A percentile compares a stretch with the other conserved stretches of the same genome.
These are phyloP conservation scores for Micromonas commoda DNA, from an alignment of 139 green algal species.

Conservation along the genomic window DNA sequence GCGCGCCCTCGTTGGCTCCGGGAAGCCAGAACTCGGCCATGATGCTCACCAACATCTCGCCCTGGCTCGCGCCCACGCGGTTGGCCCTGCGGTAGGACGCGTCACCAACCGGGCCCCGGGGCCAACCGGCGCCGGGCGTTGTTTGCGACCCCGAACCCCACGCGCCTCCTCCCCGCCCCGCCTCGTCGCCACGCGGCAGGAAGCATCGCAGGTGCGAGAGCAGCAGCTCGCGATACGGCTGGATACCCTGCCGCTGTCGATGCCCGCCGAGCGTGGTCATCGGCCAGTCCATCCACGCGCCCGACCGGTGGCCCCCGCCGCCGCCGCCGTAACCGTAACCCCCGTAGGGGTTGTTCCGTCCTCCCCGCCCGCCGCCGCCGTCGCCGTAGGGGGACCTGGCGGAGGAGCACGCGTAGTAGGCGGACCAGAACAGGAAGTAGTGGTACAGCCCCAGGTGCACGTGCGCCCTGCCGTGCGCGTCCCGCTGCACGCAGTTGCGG, in stretches of 20 bases:
- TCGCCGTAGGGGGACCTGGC: too few relatives aligned
- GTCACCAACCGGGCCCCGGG: too few relatives aligned
- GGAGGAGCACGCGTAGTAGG: constrained; percentile 10
- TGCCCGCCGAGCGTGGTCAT: too few relatives aligned
- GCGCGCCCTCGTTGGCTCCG: not conserved
- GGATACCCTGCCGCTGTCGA: not conserved
- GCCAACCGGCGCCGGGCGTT: too few relatives aligned
- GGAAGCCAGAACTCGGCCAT: constrained; percentile 16
- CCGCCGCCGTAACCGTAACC: too few relatives aligned
- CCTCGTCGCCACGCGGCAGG: constrained; percentile 5
- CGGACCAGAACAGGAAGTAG: constrained; percentile 22
- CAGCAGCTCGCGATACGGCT: constrained; percentile 18
- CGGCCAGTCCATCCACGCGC: too few relatives aligned
- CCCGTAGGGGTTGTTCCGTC: too few relatives aligned
- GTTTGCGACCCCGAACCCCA: not conserved
- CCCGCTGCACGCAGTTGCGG: not conserved
- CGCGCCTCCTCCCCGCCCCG: not conserved
- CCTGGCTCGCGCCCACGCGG: not conserved
- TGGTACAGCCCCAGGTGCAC: constrained; percentile 20
- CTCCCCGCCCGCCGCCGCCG: too few relatives aligned
- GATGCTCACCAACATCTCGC: constrained; percentile 13
- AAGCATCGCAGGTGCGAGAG: constrained; percentile 14
- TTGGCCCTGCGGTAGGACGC: not conserved
- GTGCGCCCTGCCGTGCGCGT: not conserved
- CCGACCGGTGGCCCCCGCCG: too few relatives aligned